Percentiles rank a stretch among this genome's conserved stretches.
These are phyloP conservation scores for Gossypium sturtianum DNA, from an alignment of 345 rosid genomes.

Conservation along the genomic window DNA sequence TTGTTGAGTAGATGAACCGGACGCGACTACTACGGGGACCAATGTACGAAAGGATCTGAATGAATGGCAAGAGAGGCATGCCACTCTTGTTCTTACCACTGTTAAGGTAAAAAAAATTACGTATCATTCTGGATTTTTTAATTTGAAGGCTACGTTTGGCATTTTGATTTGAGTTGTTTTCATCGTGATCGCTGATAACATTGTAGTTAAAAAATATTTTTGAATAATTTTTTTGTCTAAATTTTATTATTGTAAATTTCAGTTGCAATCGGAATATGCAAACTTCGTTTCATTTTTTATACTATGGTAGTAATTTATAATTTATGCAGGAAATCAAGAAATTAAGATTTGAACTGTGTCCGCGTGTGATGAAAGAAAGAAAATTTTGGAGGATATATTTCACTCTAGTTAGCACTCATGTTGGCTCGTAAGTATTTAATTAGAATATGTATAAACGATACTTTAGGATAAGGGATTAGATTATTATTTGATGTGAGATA, in stretches of 20 bases:
- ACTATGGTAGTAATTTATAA: neutral
- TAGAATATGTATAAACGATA: neutral
- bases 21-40: constrained; percentile 34
- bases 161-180: neutral
- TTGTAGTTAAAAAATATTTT: neutral
- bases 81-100: constrained; percentile 79
- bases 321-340: constrained; percentile 66
- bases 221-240: neutral
- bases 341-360: constrained; percentile 84
- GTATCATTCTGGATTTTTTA: neutral
- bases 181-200: neutral
- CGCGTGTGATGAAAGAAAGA: constrained; percentile 84
- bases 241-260: neutral
- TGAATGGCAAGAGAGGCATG: constrained; percentile 97
- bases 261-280: neutral
- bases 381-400: constrained; percentile 95
- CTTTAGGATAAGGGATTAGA: neutral
- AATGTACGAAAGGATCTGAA: constrained; percentile 86
- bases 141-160: neutral
- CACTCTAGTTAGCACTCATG: constrained; percentile 86
- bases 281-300: neutral
- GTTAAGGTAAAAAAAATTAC: constrained; percentile 52
- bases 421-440: constrained; percentile 56
- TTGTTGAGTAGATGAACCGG: constrained; percentile 36
- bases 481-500: neutral